These are phyloP conservation scores for Neopestalotiopsis rosae DNA, from an alignment of 2,329 filamentous ascomycete genomes.

Conservation along the genomic window DNA sequence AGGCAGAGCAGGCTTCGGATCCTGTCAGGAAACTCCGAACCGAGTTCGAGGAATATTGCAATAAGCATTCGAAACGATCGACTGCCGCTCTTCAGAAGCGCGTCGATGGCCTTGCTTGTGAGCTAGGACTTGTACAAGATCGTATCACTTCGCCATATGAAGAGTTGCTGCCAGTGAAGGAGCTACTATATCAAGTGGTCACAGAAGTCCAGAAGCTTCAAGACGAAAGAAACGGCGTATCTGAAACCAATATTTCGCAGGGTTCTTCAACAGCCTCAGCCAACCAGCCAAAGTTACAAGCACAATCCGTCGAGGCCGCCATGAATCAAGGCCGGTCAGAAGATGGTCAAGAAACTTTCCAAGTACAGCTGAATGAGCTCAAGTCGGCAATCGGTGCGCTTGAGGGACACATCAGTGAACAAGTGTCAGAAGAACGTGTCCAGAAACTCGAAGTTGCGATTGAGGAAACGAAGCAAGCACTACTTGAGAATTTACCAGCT, in stretches of 20 bases:
- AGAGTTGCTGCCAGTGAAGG: too few species aligned
- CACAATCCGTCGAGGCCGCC: too few species aligned
- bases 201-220: neutral
- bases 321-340: too few species aligned
- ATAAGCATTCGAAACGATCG: neutral
- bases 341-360: neutral
- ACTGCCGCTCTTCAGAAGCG: neutral
- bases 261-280: neutral
- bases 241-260: neutral
- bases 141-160: neutral
- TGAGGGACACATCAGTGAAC: neutral
- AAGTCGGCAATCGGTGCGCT: neutral
- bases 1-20: neutral
- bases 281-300: neutral
- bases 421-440: neutral
- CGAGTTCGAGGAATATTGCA: neutral
- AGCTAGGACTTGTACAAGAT: too few species aligned
- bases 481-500: neutral
- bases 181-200: too few species aligned
- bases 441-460: neutral
- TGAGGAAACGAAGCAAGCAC: neutral
- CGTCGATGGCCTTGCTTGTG: neutral
- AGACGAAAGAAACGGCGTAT: neutral
- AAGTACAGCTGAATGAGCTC: neutral
- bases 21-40: neutral